These are phyloP conservation scores for Pholiota conissans DNA, from an alignment of 768 basidiomycete species.

Conservation along the genomic window DNA sequence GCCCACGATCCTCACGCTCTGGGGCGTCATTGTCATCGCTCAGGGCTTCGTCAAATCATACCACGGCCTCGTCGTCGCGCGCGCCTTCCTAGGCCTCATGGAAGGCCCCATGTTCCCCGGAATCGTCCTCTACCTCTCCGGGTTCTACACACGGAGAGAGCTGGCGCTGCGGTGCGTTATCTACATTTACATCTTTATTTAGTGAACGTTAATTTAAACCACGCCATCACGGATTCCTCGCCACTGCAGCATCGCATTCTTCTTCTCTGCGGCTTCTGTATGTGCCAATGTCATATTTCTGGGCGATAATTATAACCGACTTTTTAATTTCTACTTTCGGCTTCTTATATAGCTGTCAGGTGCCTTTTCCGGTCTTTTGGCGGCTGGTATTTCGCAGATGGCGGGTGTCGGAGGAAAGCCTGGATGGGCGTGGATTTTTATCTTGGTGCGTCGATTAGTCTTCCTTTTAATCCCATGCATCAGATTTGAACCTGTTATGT, in stretches of 20 bases:
- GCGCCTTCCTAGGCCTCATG: constrained; percentile 51
- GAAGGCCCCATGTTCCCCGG: constrained; percentile 44
- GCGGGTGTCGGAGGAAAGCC: constrained; percentile 47
- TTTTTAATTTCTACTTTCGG: background rate
- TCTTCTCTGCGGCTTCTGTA: constrained; percentile 37
- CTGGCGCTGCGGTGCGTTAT: constrained; percentile 8
- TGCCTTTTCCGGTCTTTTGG: constrained; percentile 65
- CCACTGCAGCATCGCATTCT: constrained; percentile 32
- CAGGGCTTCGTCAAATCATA: constrained; percentile 42
- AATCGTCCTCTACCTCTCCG: constrained; percentile 39
- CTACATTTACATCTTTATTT: background rate
- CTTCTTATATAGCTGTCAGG: constrained; percentile 40
- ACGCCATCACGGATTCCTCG: background rate
- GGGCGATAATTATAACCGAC: background rate
- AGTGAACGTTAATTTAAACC: no score
- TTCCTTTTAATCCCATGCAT: no score
- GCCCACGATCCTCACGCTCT: constrained; percentile 45
- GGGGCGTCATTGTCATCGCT: constrained; percentile 45
- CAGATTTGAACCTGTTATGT: background rate
- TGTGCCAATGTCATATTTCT: background rate
- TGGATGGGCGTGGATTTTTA: constrained; percentile 68
- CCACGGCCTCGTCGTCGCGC: constrained; percentile 43
- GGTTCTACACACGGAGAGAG: constrained; percentile 30
- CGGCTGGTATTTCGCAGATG: constrained; percentile 59
- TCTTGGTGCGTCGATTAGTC: constrained; percentile 33